Percentiles rank a stretch among this genome's conserved stretches.
These are phyloP conservation scores for Patellifolia procumbens DNA, from an alignment of 179 eudicot genomes.

Conservation along the genomic window DNA sequence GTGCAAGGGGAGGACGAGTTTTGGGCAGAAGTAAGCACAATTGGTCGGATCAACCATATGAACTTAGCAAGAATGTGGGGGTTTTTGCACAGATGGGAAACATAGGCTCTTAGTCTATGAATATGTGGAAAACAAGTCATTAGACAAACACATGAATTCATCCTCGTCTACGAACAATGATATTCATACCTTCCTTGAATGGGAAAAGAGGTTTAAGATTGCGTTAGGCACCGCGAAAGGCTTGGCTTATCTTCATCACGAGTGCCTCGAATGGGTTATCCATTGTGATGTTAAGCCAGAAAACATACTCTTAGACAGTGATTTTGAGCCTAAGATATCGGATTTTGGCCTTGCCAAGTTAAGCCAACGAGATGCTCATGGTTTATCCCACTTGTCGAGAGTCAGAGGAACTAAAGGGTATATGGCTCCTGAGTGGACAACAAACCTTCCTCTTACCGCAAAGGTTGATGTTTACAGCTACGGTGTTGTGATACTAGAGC, in stretches of 20 bases:
- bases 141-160: slow-evolving; percentile 41
- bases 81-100: slow-evolving; percentile 40
- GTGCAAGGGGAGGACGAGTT: slow-evolving; percentile 50
- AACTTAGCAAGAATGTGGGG: slow-evolving; percentile 53
- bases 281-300: slow-evolving; percentile 59
- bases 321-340: slow-evolving; percentile 44
- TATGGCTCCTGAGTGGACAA: slow-evolving; percentile 53
- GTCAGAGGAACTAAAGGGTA: slow-evolving; percentile 58
- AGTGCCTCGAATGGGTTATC: slow-evolving; percentile 54
- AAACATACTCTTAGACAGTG: slow-evolving; percentile 40
- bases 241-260: slow-evolving; percentile 55
- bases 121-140: slow-evolving; percentile 36
- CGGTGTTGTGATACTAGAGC: slow-evolving; percentile 50
- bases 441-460: slow-evolving; percentile 49
- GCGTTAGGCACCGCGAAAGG: slow-evolving; percentile 51
- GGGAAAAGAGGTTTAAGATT: slow-evolving; percentile 46
- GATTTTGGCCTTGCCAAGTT: slow-evolving; percentile 51
- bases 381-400: slow-evolving; percentile 31
- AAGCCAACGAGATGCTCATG: slow-evolving; percentile 40
- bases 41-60: slow-evolving; percentile 54
- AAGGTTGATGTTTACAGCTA: slow-evolving; percentile 52
- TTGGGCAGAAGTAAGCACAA: slow-evolving; percentile 55
- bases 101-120: slow-evolving; percentile 48
- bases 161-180: not conserved
- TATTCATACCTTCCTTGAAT: slow-evolving; percentile 21